Base-by-base conservation (phyloP, 2,329 filamentous ascomycete species). In the Epichloe coenophiala region DNA sequence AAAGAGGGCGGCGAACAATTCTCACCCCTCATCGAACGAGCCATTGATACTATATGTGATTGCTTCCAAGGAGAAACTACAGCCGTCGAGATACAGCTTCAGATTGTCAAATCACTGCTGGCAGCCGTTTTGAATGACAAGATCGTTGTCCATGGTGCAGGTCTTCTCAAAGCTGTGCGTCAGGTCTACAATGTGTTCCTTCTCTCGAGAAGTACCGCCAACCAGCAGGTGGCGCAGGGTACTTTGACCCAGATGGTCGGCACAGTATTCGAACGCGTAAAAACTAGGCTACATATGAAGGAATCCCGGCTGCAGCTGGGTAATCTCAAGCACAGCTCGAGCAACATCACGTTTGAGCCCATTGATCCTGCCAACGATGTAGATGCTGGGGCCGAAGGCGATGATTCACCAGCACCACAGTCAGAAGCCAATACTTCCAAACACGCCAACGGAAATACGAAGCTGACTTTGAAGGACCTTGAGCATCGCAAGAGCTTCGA, bases 121-220 rank as follows among this genome's bases (percentile, higher is more conserved):
- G 90, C 93, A 13, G 94, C 94, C 13, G 93, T 98, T 13, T 73
- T 98, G 56, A 97, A 97, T 64, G 93, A 98, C 72, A 98, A 97
- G 71, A 95, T 97, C 57, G 89, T 98, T 42, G 94, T 98, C 2
- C 93, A 98, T 65, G 93, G 93, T 53, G 91, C 93, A 38, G 94
- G 93, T 56, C 76, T 98, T 55, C 76, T 98, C 57, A 98, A 98
- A 72, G 91, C 93, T 50, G 89, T 98, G 57, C 86, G 93, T 59
- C 88, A 97, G 68, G 95, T 96, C 52, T 98, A 98, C 75, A 98
- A 98, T 71, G 94, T 98, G 59, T 98, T 98, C 67, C 76, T 98
- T 53, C 80, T 97, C 47, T 97, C 91, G 57, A 89, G 93, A 63
- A 95, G 84, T 56, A 94, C 85, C 56, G 81, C 88, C 51, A 98